A percentile compares a stretch with the other conserved stretches of the same genome.
Evolutionary conservation across 495 filamentous ascomycete species (phyloP).

Genomic region (Bathelium albidoporum): DNA sequence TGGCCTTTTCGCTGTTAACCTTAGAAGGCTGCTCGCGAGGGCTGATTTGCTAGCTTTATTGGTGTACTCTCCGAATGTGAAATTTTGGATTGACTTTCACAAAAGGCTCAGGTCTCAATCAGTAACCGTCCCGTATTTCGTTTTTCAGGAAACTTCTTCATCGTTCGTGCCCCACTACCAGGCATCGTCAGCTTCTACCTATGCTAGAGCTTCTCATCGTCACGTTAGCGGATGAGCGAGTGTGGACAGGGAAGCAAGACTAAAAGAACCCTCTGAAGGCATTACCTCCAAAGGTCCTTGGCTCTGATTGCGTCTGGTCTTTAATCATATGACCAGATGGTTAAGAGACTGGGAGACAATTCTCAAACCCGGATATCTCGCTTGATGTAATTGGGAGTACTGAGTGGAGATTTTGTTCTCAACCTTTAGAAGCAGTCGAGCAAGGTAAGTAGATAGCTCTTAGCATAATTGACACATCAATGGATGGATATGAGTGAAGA

Average conservation of each 20-base stretch:
- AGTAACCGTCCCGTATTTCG: background rate
- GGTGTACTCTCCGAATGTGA: background rate
- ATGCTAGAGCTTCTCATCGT: conserved; percentile 58
- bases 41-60: background rate
- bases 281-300: background rate
- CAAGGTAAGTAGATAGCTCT: background rate
- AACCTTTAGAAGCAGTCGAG: background rate
- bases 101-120: too few species aligned
- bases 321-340: background rate
- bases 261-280: conserved; percentile 25
- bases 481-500: too few species aligned
- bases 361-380: background rate
- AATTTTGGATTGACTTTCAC: background rate
- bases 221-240: conserved; percentile 47
- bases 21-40: background rate
- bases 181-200: conserved; percentile 10
- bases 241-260: conserved; percentile 62
- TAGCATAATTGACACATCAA: too few species aligned
- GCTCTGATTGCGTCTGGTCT: background rate
- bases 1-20: background rate
- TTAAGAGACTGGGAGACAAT: background rate
- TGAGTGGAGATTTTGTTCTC: too few species aligned
- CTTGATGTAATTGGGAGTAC: background rate
- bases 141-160: background rate
- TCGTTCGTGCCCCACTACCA: background rate